phyloP scores from a whole-genome alignment of 1,139 yeast genomes.

The Blastobotrys buckinghamii region DNA sequence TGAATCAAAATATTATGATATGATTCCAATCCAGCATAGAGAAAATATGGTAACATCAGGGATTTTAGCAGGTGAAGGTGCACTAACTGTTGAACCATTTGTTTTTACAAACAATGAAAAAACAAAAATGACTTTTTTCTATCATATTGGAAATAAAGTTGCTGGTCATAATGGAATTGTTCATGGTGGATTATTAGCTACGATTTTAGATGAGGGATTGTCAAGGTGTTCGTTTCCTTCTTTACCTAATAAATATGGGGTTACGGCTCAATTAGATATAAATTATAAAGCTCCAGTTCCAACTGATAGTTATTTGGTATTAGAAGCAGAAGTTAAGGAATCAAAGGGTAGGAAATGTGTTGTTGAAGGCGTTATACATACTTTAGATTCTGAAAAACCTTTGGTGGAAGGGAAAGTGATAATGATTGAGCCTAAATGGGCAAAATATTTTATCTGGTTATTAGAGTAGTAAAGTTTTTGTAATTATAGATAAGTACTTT shows the following conservation, averaged over 20 bases:
- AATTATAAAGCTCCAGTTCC: conserved; percentile 60
- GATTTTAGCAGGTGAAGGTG: conserved; percentile 24
- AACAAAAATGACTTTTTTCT: conserved; percentile 37
- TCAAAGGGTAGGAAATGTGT: conserved; percentile 73
- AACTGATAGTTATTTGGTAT: conserved; percentile 58
- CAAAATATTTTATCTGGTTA: conserved; percentile 25
- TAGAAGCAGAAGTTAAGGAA: conserved; percentile 62
- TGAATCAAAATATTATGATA: conserved; percentile 24
- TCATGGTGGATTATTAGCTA: conserved; percentile 82
- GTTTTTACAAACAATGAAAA: conserved; percentile 20
- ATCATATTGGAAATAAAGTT: conserved; percentile 63
- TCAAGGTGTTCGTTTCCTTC: conserved; percentile 80
- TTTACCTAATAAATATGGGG: conserved; percentile 76
- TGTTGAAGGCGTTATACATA: conserved; percentile 47
- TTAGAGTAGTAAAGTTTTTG: conserved; percentile 3
- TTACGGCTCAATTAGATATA: conserved; percentile 74
- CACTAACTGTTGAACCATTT: conserved; percentile 27
- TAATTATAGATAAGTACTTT: too few species aligned
- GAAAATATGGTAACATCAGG: conserved; percentile 26
- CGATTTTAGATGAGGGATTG: conserved; percentile 79
- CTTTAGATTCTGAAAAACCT: conserved; percentile 12
- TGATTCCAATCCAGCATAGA: conserved; percentile 23
- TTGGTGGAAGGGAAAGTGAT: conserved; percentile 23
- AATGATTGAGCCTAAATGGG: conserved; percentile 29
- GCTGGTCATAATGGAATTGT: conserved; percentile 65